Percentiles rank a stretch among this genome's conserved stretches.
Evolutionary conservation across 2,329 filamentous ascomycete genomes (phyloP).

Genomic region (Colletotrichum salicis): DNA sequence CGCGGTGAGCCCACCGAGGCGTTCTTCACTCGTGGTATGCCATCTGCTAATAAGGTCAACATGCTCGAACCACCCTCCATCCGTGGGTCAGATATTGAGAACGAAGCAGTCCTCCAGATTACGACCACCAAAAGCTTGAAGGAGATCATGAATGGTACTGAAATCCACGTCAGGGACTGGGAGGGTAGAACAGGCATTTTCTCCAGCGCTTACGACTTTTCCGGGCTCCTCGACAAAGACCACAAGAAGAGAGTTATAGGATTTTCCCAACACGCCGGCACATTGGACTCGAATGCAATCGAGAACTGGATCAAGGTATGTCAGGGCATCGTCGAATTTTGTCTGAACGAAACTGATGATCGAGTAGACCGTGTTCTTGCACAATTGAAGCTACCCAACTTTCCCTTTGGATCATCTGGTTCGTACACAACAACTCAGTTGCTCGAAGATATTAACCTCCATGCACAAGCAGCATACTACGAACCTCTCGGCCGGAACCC

Average conservation of each 20-base stretch:
- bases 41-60: not conserved
- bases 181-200: not conserved
- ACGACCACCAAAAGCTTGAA: not conserved
- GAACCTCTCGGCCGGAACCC: not conserved
- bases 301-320: conserved; percentile 25
- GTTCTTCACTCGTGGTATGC: not conserved
- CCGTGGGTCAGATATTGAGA: not conserved
- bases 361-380: not conserved
- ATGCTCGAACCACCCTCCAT: not conserved
- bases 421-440: not conserved
- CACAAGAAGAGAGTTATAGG: not conserved
- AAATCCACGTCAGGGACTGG: not conserved
- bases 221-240: not conserved
- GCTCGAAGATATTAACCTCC: not conserved
- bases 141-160: not conserved
- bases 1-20: not conserved
- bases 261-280: conserved; percentile 24
- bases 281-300: conserved; percentile 9
- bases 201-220: conserved; percentile 17
- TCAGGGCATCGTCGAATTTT: conserved; percentile 9
- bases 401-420: not conserved
- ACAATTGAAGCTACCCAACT: not conserved
- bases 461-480: conserved; percentile 10
- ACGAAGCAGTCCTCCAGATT: not conserved
- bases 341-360: not conserved